phyloP scores from a whole-genome alignment of 2,329 filamentous ascomycete species.

The Phaeosphaeriaceae sp. region DNA sequence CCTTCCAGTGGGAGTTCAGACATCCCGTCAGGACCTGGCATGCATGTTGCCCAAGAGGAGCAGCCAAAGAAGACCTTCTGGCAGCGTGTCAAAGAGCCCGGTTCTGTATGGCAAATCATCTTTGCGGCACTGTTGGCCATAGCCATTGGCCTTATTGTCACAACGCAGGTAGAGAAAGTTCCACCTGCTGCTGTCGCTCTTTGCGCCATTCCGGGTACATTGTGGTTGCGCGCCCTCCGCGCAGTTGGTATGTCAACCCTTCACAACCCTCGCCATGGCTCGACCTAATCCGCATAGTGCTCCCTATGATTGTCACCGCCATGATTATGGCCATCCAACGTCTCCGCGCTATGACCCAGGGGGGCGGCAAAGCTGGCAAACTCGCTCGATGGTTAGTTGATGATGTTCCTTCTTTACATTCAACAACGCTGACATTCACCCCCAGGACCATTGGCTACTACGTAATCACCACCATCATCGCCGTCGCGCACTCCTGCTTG shows the following conservation, averaged over 20 bases:
- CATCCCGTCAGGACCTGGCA: background rate
- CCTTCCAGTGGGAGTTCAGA: conserved; percentile 14
- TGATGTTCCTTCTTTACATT: no score
- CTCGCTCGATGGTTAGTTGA: conserved; percentile 49
- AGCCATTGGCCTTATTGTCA: conserved; percentile 57
- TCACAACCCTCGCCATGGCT: background rate
- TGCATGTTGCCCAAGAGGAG: conserved; percentile 12
- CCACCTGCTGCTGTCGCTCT: conserved; percentile 53
- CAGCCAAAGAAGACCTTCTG: conserved; percentile 37
- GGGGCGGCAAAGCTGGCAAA: conserved; percentile 46
- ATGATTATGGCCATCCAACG: conserved; percentile 61
- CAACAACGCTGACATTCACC: no score
- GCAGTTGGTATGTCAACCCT: conserved; percentile 53
- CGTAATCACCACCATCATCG: conserved; percentile 57
- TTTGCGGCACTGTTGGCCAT: conserved; percentile 58
- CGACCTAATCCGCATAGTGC: conserved; percentile 44
- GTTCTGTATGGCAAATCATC: conserved; percentile 60
- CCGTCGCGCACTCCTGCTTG: conserved; percentile 57
- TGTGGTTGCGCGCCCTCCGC: conserved; percentile 60
- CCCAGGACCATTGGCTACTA: conserved; percentile 60
- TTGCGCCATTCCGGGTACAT: conserved; percentile 57
- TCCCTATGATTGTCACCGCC: conserved; percentile 60
- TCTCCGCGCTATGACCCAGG: conserved; percentile 56
- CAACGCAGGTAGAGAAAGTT: conserved; percentile 52
- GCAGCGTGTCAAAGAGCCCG: conserved; percentile 51